phyloP scores from a whole-genome alignment of 2,329 filamentous ascomycete species.

The Huntiella omanensis region DNA sequence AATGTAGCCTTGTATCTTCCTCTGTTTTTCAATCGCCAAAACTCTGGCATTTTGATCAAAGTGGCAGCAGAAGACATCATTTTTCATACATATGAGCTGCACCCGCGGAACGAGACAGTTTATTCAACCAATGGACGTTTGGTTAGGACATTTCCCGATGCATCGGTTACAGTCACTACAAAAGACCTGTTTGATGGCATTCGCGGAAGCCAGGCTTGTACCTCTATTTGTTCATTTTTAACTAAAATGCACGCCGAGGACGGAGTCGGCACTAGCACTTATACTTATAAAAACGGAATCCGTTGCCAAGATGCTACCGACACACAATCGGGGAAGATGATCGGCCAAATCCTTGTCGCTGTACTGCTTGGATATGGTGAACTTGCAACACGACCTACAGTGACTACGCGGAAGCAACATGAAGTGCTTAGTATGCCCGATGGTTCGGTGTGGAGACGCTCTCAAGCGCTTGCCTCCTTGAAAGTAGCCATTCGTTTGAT shows the following conservation, averaged over 20 bases:
- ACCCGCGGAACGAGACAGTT: slow-evolving; percentile 15
- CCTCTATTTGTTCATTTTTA: slow-evolving; percentile 11
- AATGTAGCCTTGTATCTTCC: no score
- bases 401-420: slow-evolving; percentile 34
- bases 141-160: slow-evolving; percentile 16
- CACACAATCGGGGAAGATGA: slow-evolving; percentile 27
- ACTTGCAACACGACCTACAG: slow-evolving; percentile 13
- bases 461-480: slow-evolving; percentile 34
- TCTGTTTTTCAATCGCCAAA: no score
- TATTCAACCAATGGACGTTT: slow-evolving; percentile 17
- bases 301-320: slow-evolving; percentile 26
- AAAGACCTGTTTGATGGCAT: no score
- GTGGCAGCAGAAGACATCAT: no score
- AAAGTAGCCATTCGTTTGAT: slow-evolving; percentile 29
- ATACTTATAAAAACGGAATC: slow-evolving; percentile 20
- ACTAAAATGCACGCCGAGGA: slow-evolving; percentile 17
- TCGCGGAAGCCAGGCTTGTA: no score
- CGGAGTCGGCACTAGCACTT: slow-evolving; percentile 11
- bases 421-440: slow-evolving; percentile 26
- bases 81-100: slow-evolving; percentile 15
- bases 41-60: no score
- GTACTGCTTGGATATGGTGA: slow-evolving; percentile 22
- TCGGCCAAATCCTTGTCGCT: slow-evolving; percentile 28
- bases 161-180: slow-evolving; percentile 5
- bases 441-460: slow-evolving; percentile 28